Evolutionary conservation across 2,329 filamentous ascomycete genomes (phyloP).

Genomic region (Fusarium nygamai): DNA sequence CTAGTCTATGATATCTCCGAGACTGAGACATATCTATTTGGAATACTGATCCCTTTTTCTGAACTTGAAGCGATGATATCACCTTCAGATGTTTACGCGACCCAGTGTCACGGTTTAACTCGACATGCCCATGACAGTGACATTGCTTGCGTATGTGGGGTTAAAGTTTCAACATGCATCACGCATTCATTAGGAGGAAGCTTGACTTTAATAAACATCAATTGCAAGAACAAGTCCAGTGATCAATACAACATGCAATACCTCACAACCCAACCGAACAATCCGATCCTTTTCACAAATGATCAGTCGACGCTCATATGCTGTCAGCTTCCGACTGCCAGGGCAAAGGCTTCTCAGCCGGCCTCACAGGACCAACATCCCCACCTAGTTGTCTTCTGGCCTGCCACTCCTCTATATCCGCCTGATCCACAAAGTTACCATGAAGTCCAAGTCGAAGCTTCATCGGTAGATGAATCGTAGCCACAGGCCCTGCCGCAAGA

Average conservation of each 20-base stretch:
- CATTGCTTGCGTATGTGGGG: background rate
- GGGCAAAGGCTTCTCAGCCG: background rate
- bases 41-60: too few species aligned
- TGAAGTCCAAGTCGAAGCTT: conserved; percentile 15
- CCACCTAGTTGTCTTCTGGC: background rate
- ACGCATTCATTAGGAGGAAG: background rate
- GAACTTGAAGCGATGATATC: too few species aligned
- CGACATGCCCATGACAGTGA: background rate
- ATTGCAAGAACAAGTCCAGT: background rate
- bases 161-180: background rate
- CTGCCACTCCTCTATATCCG: conserved; percentile 18
- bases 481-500: background rate
- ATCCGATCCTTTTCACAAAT: rapidly evolving
- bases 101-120: rapidly evolving
- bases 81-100: background rate
- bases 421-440: conserved; percentile 12
- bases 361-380: background rate
- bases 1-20: rapidly evolving
- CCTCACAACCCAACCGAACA: rapidly evolving
- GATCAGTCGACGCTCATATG: rapidly evolving
- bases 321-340: background rate
- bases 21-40: rapidly evolving
- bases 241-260: background rate
- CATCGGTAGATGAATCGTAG: background rate
- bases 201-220: rapidly evolving